phyloP scores from a whole-genome alignment of 2,329 filamentous ascomycete species.

The Xylaria sp. region DNA sequence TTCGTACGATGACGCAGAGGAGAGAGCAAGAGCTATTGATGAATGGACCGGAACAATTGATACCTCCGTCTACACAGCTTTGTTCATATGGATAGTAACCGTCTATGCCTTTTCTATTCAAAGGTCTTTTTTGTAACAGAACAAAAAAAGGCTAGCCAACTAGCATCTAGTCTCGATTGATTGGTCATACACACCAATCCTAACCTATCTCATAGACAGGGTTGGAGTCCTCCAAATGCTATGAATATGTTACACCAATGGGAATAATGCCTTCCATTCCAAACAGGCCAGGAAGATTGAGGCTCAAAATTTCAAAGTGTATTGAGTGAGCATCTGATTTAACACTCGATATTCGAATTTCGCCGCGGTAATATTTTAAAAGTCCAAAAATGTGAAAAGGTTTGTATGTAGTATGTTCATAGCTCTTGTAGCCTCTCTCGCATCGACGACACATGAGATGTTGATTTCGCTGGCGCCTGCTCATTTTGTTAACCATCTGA shows the following conservation, averaged over 20 bases:
- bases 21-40: too few relatives aligned
- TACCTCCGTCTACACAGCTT: background rate
- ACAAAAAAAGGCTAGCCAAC: background rate
- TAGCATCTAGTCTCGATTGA: background rate
- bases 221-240: background rate
- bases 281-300: background rate
- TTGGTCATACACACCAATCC: background rate
- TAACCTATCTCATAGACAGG: background rate
- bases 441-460: conserved; percentile 97
- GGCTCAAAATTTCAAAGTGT: background rate
- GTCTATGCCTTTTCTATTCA: background rate
- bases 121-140: background rate
- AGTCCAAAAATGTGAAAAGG: conserved; percentile 95
- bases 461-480: conserved; percentile 97
- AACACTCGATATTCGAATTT: background rate
- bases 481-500: conserved; percentile 12
- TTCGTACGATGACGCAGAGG: background rate
- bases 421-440: conserved; percentile 87
- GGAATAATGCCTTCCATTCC: background rate
- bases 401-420: conserved; percentile 97
- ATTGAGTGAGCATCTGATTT: conserved; percentile 2
- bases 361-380: conserved; percentile 68
- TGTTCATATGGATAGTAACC: background rate
- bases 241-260: conserved; percentile 12
- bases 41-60: background rate